Evolutionary conservation across 192 early-diverging fungal species (phyloP), one percentile per base, ranked within the genome.

Genomic region (Coemansia erecta): DNA sequence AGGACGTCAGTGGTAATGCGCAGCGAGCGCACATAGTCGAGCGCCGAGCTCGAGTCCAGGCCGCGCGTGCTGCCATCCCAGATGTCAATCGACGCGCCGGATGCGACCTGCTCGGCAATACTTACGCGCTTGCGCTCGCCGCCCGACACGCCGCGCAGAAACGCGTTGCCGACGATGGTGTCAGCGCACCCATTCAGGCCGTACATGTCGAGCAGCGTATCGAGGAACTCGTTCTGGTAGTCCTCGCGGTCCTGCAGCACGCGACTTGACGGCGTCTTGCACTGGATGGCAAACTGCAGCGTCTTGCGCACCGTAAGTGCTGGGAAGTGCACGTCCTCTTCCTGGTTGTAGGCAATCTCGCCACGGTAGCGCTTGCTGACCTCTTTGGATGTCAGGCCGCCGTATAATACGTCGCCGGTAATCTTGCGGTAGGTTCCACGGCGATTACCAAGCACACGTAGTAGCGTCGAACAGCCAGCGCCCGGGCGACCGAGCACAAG

Each of bases 301-400:
- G 90, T 93, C 74, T 90, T 85, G 45, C 84, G 83, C n/a, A 90
- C 86, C 0, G 89, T 87, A 60, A 94, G 52, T 15, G 89, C 86
- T 8, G 89, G 85, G 60, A 83, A 92, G 54, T 94, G 89, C 44
- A 84, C 77, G 54, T 91, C 90, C 60, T 89, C 87, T 18, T 81
- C 78, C 21, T 73, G 71, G 63, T 73, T 73, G 40, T 81, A 81
- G 14, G 72, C 78, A 11, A 81, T 66, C 17, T 81, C 85, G 19
- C 86, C 87, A 58, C 86, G 85, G 54, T 89, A 89, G 43, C 81
- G 63, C 45, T 80, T 75, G 4, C 60, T 53, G 61, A 93, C 82
- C 35, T 83, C 81, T 9, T 73, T 63, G 40, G 83, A 63, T 15
- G 79, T 67, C 51, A 93, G 81, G 7, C 88, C 89, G 17, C 87